Evolutionary conservation across 2,329 filamentous ascomycete genomes (phyloP).

Genomic region (Karstenula rhodostoma): DNA sequence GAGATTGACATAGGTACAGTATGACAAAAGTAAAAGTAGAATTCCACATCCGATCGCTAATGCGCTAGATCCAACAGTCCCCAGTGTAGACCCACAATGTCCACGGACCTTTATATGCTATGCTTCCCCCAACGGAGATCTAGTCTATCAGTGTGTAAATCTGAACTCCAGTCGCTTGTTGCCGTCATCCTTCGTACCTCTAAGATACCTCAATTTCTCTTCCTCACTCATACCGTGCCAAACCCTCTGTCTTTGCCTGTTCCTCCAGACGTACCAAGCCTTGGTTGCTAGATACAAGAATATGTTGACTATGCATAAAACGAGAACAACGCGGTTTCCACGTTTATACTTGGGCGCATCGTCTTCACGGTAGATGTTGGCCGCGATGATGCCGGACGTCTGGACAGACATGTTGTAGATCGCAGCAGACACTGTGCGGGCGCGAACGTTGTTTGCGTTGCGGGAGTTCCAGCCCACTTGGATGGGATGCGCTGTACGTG

Average conservation of each 20-base stretch:
- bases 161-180: slow-evolving; percentile 38
- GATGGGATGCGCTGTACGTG: slow-evolving; percentile 51
- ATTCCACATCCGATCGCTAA: too few relatives aligned
- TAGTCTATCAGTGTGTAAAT: slow-evolving; percentile 17
- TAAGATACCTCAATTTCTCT: slow-evolving; percentile 45
- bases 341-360: slow-evolving; percentile 30
- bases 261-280: slow-evolving; percentile 43
- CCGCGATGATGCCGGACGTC: slow-evolving; percentile 29
- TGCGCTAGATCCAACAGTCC: too few relatives aligned
- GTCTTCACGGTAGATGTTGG: slow-evolving; percentile 37
- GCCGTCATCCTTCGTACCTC: slow-evolving; percentile 46
- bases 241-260: slow-evolving; percentile 36
- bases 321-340: slow-evolving; percentile 21
- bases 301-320: slow-evolving; percentile 40
- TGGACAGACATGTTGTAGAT: slow-evolving; percentile 44
- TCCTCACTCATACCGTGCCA: slow-evolving; percentile 51
- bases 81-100: too few relatives aligned
- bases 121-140: neutral
- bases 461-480: slow-evolving; percentile 66
- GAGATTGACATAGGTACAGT: too few relatives aligned
- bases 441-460: slow-evolving; percentile 68
- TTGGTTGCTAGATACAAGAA: slow-evolving; percentile 40
- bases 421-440: slow-evolving; percentile 62
- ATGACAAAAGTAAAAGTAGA: too few relatives aligned
- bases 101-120: neutral